Percentiles rank a stretch among this genome's conserved stretches.
Conservation (phyloP, 2,329 filamentous ascomycete genomes). For the Fusarium sp. region DNA sequence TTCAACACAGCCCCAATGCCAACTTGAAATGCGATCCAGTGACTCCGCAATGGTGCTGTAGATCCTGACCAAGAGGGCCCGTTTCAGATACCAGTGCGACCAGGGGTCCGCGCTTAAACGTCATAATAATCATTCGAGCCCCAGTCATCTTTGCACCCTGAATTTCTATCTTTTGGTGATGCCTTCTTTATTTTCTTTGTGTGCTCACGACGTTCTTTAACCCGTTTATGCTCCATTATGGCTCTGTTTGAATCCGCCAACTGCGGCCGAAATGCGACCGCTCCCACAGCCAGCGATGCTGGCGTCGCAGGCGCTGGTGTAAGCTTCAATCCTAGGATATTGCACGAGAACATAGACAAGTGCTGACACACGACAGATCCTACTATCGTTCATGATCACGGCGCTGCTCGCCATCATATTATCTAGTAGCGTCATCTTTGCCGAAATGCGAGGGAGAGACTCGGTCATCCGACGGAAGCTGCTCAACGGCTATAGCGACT, state of each 20-base stretch:
- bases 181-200: conserved; percentile 4
- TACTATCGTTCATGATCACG: conserved; percentile 74
- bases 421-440: conserved; percentile 64
- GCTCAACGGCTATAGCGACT: conserved; percentile 71
- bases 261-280: conserved; percentile 64
- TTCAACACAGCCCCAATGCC: conserved; percentile 37
- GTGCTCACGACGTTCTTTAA: conserved; percentile 7
- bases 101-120: conserved; percentile 45
- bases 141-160: conserved; percentile 25
- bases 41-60: conserved; percentile 19
- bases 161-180: conserved; percentile 17
- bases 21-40: conserved; percentile 38
- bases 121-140: conserved; percentile 36
- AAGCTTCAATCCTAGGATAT: conserved; percentile 50
- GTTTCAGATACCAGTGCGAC: conserved; percentile 35
- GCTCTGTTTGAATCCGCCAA: conserved; percentile 67
- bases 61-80: conserved; percentile 34
- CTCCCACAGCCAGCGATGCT: conserved; percentile 61
- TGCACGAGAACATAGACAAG: neutral
- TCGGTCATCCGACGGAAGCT: conserved; percentile 69
- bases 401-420: conserved; percentile 66
- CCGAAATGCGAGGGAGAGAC: conserved; percentile 58
- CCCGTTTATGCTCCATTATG: conserved; percentile 52
- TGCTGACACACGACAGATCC: conserved; percentile 39
- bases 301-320: conserved; percentile 63